Conservation (phyloP, 2,329 filamentous ascomycete species). For the Aspergillus sp. region DNA sequence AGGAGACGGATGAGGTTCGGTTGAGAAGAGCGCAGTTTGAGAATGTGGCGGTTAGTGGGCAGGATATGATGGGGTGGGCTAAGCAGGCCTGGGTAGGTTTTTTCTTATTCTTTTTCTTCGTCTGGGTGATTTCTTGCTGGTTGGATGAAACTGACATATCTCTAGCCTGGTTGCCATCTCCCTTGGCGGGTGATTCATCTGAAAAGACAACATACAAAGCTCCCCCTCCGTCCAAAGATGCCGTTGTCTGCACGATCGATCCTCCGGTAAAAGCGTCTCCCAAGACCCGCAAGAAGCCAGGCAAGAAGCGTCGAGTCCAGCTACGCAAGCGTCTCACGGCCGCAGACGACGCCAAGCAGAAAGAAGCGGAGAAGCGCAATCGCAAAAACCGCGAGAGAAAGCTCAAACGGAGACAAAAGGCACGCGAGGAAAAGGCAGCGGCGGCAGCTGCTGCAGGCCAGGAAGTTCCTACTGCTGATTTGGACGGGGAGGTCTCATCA, state of each 20-base stretch:
- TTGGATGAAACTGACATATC: too few relatives aligned
- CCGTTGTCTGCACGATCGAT: conserved; percentile 17
- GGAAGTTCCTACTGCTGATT: conserved; percentile 10
- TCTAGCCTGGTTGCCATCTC: conserved; percentile 35
- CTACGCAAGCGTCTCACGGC: conserved; percentile 30
- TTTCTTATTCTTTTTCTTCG: neutral
- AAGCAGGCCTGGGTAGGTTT: conserved; percentile 31
- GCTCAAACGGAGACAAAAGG: conserved; percentile 34
- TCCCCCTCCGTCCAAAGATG: conserved; percentile 17
- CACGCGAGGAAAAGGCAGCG: conserved; percentile 30
- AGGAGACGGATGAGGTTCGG: conserved; percentile 10
- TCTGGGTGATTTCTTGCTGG: too few relatives aligned
- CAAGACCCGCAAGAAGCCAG: conserved; percentile 35
- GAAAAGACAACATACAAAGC: conserved; percentile 28
- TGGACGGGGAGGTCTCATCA: conserved; percentile 11
- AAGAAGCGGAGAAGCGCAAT: conserved; percentile 34
- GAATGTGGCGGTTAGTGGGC: conserved; percentile 32
- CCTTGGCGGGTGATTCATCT: conserved; percentile 37
- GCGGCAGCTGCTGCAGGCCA: conserved; percentile 14
- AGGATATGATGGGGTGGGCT: conserved; percentile 26
- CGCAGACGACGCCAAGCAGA: conserved; percentile 26
- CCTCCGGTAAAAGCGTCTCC: conserved; percentile 17
- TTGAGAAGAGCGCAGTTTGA: conserved; percentile 27
- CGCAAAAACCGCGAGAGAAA: conserved; percentile 36
- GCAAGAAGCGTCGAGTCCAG: conserved; percentile 39